phyloP scores from a whole-genome alignment of 1,139 yeast genomes.

The Arxiozyma heterogenica region DNA sequence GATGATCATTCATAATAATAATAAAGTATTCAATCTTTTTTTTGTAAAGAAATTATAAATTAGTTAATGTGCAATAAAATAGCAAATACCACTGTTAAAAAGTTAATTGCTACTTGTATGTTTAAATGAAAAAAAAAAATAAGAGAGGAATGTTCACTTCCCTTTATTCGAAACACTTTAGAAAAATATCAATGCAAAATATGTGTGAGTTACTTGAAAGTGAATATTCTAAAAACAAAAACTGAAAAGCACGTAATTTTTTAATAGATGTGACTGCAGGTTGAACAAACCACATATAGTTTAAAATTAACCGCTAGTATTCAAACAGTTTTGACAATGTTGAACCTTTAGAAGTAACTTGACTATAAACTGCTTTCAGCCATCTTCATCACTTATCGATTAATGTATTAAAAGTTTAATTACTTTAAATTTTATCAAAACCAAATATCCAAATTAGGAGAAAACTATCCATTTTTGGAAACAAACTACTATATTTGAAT shows the following conservation, averaged over 20 bases:
- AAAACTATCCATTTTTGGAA: conserved; percentile 2
- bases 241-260: no score
- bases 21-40: no score
- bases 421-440: neutral
- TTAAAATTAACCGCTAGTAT: neutral
- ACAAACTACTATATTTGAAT: conserved; percentile 1
- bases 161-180: neutral
- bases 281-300: no score
- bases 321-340: neutral
- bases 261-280: neutral
- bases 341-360: neutral
- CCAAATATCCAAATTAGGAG: neutral
- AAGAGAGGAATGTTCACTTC: neutral
- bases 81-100: no score
- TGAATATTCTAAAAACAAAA: no score
- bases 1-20: neutral
- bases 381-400: neutral
- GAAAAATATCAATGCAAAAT: neutral
- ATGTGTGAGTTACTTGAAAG: neutral
- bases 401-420: neutral
- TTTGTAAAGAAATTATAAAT: no score
- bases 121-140: no score
- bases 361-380: no score
- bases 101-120: no score
- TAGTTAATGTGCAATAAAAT: neutral